Percentiles rank a stretch among this genome's conserved stretches.
Conservation (phyloP, 768 basidiomycete species). For the Russula sp. region DNA sequence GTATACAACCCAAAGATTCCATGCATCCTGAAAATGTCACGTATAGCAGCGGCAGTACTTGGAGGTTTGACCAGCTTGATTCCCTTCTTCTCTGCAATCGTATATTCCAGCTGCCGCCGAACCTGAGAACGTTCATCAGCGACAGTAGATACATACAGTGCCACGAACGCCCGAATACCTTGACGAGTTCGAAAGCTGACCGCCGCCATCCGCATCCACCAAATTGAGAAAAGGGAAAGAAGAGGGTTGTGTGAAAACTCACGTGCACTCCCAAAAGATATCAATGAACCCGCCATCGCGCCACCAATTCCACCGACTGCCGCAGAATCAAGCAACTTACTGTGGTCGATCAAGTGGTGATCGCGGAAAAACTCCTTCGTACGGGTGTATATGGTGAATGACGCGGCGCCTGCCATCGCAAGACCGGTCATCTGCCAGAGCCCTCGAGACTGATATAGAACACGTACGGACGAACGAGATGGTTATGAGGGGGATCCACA, state of each 20-base stretch:
- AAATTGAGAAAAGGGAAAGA: neutral
- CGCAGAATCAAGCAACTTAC: constrained; percentile 61
- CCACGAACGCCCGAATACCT: constrained; percentile 43
- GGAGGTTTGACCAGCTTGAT: constrained; percentile 67
- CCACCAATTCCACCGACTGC: constrained; percentile 74
- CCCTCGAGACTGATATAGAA: constrained; percentile 1
- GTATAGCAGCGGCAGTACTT: constrained; percentile 68
- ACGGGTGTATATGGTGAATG: constrained; percentile 83
- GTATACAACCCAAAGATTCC: constrained; percentile 68
- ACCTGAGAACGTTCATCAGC: constrained; percentile 40
- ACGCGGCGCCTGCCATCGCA: constrained; percentile 60
- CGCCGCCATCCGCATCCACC: constrained; percentile 14
- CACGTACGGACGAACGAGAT: constrained; percentile 93
- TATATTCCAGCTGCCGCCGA: constrained; percentile 85
- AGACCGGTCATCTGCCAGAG: constrained; percentile 10
- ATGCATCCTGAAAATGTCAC: constrained; percentile 60
- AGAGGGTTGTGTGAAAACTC: constrained; percentile 31
- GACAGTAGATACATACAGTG: neutral
- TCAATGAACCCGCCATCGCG: constrained; percentile 81
- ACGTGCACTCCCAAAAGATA: constrained; percentile 87
- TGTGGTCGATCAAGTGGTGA: constrained; percentile 48
- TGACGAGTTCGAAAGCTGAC: constrained; percentile 88
- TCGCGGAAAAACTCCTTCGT: constrained; percentile 70
- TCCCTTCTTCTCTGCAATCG: constrained; percentile 79
- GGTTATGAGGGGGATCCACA: constrained; percentile 90